These are phyloP conservation scores for Exophiala oligosperma DNA, from an alignment of 2,329 filamentous ascomycete genomes.

Conservation along the genomic window DNA sequence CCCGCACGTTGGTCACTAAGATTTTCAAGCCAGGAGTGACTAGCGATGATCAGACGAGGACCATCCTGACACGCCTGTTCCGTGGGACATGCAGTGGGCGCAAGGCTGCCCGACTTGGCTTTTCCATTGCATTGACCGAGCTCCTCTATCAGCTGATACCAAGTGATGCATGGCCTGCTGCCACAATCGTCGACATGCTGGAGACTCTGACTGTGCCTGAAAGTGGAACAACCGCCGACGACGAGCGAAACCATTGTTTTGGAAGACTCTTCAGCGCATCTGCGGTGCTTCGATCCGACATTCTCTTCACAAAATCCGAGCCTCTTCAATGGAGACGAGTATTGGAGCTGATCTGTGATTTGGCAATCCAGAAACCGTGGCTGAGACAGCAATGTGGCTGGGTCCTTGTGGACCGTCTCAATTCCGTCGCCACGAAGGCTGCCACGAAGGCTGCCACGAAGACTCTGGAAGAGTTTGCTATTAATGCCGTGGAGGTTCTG, in stretches of 20 bases:
- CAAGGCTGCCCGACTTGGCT: conserved; percentile 84
- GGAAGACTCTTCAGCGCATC: conserved; percentile 86
- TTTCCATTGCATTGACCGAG: conserved; percentile 85
- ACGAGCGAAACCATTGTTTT: conserved; percentile 81
- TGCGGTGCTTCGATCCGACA: conserved; percentile 76
- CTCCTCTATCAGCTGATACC: conserved; percentile 64
- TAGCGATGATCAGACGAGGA: conserved; percentile 42
- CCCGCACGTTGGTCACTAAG: conserved; percentile 44
- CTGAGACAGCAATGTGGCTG: conserved; percentile 83
- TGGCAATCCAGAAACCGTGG: conserved; percentile 84
- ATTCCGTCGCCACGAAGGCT: background rate
- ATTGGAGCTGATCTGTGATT: conserved; percentile 70
- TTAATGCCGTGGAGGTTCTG: conserved; percentile 63
- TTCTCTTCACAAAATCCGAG: conserved; percentile 62
- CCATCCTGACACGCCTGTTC: conserved; percentile 65
- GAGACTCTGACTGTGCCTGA: conserved; percentile 53
- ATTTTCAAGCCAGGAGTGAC: conserved; percentile 44
- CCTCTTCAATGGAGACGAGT: conserved; percentile 57
- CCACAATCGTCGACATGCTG: conserved; percentile 52
- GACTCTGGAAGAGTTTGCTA: conserved; percentile 49
- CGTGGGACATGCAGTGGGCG: conserved; percentile 85
- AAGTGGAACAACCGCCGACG: conserved; percentile 61
- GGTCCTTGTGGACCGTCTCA: conserved; percentile 59
- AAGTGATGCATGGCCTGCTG: conserved; percentile 35
- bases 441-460: background rate